Conservation (phyloP, 768 basidiomycete genomes). For the Tylopilus sp. region DNA sequence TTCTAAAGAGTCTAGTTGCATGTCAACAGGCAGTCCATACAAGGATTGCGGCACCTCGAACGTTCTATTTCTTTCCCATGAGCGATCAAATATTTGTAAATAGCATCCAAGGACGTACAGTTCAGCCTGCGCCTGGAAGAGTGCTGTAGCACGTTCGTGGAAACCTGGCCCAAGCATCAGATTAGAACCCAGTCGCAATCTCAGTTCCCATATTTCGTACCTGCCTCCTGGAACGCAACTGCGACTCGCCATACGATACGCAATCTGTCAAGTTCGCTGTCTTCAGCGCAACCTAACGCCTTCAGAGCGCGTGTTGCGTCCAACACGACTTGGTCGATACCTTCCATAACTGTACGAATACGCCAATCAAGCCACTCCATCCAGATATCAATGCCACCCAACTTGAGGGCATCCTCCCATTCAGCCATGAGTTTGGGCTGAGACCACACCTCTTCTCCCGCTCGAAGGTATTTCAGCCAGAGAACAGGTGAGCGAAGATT, state of each 20-base stretch:
- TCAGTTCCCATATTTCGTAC: slow-evolving; percentile 36
- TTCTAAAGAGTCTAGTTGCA: slow-evolving; percentile 59
- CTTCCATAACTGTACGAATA: slow-evolving; percentile 45
- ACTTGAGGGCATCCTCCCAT: slow-evolving; percentile 64
- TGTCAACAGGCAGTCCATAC: slow-evolving; percentile 39
- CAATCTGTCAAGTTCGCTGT: slow-evolving; percentile 51
- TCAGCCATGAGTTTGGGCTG: slow-evolving; percentile 51
- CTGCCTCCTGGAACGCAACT: slow-evolving; percentile 61
- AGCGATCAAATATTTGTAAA: slow-evolving; percentile 1
- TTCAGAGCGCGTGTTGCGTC: slow-evolving; percentile 48
- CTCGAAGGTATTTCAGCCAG: slow-evolving; percentile 61
- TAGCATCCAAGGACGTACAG: slow-evolving; percentile 48
- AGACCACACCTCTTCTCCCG: slow-evolving; percentile 72
- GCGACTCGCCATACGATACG: slow-evolving; percentile 72
- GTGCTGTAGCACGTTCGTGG: slow-evolving; percentile 66
- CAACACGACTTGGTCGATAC: slow-evolving; percentile 51
- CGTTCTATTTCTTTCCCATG: slow-evolving; percentile 40
- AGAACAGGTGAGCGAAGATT: slow-evolving; percentile 50
- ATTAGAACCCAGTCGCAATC: not conserved
- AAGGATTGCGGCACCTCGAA: slow-evolving; percentile 55
- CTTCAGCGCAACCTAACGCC: slow-evolving; percentile 38
- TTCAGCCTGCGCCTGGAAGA: slow-evolving; percentile 84
- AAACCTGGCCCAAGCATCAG: slow-evolving; percentile 46
- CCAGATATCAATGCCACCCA: slow-evolving; percentile 58
- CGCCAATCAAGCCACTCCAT: slow-evolving; percentile 82